A percentile compares a stretch with the other conserved stretches of the same genome.
Evolutionary conservation across 768 basidiomycete genomes (phyloP).

Genomic region (Boletus vinaceobasis): DNA sequence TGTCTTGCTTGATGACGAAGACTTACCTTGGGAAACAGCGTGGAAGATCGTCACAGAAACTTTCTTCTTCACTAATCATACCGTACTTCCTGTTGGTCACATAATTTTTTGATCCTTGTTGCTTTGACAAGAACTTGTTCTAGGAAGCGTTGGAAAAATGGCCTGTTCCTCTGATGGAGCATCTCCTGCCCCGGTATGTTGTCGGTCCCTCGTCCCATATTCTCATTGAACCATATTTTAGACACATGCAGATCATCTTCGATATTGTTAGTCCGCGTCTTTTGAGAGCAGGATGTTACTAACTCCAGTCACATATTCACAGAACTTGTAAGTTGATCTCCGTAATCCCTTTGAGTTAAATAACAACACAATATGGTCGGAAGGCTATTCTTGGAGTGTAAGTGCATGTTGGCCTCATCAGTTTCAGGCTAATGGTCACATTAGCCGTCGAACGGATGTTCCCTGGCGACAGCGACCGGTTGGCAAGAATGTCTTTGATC

Average conservation of each 20-base stretch:
- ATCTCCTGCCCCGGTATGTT: conserved; percentile 70
- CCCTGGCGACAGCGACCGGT: conserved; percentile 79
- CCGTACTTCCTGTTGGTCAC: conserved; percentile 74
- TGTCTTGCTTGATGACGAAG: conserved; percentile 88
- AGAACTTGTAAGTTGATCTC: conserved; percentile 36
- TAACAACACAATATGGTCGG: background rate
- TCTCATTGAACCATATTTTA: conserved; percentile 9
- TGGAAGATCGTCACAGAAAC: conserved; percentile 89
- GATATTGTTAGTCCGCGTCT: conserved; percentile 63
- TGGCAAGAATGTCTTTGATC: conserved; percentile 88
- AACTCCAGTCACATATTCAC: conserved; percentile 18
- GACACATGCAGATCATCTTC: conserved; percentile 90
- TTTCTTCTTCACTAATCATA: conserved; percentile 96
- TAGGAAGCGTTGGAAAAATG: conserved; percentile 89
- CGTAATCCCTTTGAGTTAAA: background rate
- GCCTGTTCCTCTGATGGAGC: conserved; percentile 83
- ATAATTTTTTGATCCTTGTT: background rate
- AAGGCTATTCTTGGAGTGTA: conserved; percentile 65
- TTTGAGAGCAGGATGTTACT: background rate
- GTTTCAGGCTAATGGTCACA: background rate
- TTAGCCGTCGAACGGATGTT: conserved; percentile 83
- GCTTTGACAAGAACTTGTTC: background rate
- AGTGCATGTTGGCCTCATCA: conserved; percentile 7
- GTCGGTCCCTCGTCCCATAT: conserved; percentile 1
- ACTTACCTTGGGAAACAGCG: conserved; percentile 74